phyloP scores from a whole-genome alignment of 805 yeast genomes.

The Pichia cephalocereana region DNA sequence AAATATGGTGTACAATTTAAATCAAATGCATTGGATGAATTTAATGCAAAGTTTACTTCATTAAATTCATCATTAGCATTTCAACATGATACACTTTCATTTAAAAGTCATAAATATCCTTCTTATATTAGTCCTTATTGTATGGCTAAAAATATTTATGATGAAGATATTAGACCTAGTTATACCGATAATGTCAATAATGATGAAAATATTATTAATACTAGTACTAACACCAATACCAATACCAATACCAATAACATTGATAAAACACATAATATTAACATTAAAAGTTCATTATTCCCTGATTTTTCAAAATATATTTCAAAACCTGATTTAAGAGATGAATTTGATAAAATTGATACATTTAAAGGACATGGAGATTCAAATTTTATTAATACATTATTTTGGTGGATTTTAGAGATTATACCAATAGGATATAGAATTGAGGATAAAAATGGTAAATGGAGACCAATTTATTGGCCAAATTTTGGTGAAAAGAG shows the following conservation, averaged over 20 bases:
- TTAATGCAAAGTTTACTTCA: conserved; percentile 31
- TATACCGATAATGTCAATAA: too few relatives aligned
- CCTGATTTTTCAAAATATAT: conserved; percentile 9
- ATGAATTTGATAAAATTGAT: conserved; percentile 18
- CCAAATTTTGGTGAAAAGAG: conserved; percentile 53
- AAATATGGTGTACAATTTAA: conserved; percentile 42
- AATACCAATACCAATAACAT: too few relatives aligned
- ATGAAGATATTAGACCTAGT: neutral
- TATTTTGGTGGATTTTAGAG: conserved; percentile 58
- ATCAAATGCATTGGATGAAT: conserved; percentile 30
- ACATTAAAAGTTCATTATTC: neutral
- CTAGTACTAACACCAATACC: too few relatives aligned
- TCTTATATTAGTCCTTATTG: conserved; percentile 1
- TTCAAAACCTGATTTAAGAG: conserved; percentile 3
- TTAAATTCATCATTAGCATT: conserved; percentile 36
- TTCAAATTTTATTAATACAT: conserved; percentile 16
- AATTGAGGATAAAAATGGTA: conserved; percentile 36
- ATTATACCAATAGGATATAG: conserved; percentile 49
- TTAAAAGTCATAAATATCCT: conserved; percentile 11
- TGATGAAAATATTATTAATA: too few relatives aligned
- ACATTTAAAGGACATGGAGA: conserved; percentile 34
- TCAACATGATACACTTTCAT: conserved; percentile 41
- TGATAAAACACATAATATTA: too few relatives aligned
- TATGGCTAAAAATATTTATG: neutral
- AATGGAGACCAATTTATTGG: conserved; percentile 39